Evolutionary conservation across 148 eudicot genomes (phyloP).

Genomic region (Rhododendron ferrugineum): DNA sequence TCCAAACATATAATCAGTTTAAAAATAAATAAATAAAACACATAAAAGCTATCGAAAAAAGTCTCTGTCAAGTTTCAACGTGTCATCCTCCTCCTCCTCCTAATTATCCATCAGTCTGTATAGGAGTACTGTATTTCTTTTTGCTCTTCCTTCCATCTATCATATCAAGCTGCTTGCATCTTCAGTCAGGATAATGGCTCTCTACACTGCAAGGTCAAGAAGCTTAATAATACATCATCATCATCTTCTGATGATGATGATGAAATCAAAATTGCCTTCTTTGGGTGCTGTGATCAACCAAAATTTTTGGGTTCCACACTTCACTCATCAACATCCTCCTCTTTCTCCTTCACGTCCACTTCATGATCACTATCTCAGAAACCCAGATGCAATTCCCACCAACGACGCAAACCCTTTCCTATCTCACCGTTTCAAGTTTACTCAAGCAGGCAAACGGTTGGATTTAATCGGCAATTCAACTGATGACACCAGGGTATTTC

Average conservation of each 20-base stretch:
- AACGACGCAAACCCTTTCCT: neutral
- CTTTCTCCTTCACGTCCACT: neutral
- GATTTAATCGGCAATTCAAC: neutral
- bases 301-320: neutral
- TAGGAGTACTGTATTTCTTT: neutral
- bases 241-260: no score
- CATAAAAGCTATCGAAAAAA: neutral
- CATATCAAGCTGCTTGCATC: neutral
- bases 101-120: no score
- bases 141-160: neutral
- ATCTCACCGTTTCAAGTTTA: neutral
- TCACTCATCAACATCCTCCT: neutral
- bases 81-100: neutral
- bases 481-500: neutral
- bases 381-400: constrained; percentile 1
- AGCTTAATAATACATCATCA: neutral
- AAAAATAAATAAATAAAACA: no score
- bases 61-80: neutral
- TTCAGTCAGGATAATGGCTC: neutral
- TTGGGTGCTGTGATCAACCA: neutral
- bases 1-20: no score
- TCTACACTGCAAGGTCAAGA: neutral
- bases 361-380: neutral
- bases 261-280: neutral
- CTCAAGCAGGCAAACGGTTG: neutral